Conservation (phyloP, 768 basidiomycete species). For the Termitomyces heimii region DNA sequence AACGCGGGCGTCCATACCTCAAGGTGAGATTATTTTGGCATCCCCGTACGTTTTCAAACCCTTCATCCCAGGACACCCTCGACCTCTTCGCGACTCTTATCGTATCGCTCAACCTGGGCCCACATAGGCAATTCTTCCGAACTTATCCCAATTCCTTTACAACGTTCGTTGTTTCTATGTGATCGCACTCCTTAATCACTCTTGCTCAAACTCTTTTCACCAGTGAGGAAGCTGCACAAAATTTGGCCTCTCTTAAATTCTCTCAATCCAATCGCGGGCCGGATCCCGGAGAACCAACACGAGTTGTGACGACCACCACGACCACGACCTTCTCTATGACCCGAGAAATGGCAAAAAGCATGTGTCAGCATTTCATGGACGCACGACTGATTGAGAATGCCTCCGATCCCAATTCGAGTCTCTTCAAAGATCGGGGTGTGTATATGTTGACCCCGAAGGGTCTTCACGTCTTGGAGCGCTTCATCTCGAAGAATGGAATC, state of each 20-base stretch:
- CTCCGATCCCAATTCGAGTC: conserved; percentile 77
- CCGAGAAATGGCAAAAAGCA: conserved; percentile 98
- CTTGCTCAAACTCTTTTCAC: conserved; percentile 9
- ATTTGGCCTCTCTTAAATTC: conserved; percentile 93
- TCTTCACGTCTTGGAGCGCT: conserved; percentile 97
- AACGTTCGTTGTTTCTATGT: conserved; percentile 55
- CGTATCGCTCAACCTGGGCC: conserved; percentile 83
- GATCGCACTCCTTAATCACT: conserved; percentile 8
- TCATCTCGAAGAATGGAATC: conserved; percentile 99
- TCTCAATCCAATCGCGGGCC: conserved; percentile 98
- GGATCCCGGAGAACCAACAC: conserved; percentile 95
- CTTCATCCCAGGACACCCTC: conserved; percentile 74
- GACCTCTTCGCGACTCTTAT: conserved; percentile 97
- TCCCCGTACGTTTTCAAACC: neutral
- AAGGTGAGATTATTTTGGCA: conserved; percentile 48
- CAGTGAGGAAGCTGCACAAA: conserved; percentile 92
- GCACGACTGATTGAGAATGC: conserved; percentile 97
- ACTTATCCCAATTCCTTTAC: conserved; percentile 93
- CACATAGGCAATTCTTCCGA: conserved; percentile 95
- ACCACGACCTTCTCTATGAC: conserved; percentile 99
- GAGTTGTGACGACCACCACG: conserved; percentile 98
- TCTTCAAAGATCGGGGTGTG: conserved; percentile 97
- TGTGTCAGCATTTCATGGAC: conserved; percentile 99
- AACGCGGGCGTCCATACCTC: conserved; percentile 89
- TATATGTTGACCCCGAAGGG: conserved; percentile 97